Base-by-base conservation (phyloP, 306 rosid species). In the Vigna unguiculata region DNA sequence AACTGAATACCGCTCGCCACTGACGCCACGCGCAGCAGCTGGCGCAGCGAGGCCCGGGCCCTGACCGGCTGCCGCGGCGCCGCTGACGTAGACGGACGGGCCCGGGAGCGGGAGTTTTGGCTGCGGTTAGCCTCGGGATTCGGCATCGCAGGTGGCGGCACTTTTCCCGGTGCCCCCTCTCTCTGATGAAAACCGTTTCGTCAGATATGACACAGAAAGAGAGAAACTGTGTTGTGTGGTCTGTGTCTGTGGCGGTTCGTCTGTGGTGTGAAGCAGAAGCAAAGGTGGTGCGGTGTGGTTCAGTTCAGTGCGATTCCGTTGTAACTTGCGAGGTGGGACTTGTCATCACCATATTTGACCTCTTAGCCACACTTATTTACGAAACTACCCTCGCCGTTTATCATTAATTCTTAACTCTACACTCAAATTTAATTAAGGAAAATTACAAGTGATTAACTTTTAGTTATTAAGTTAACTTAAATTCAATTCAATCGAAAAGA, bases 1-100 rank as follows among this genome's bases (percentile, higher is more conserved):
- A 95, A 95, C 58, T 95, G 99, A 41, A 92, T 92, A 1, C 99
- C 99, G 5, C 93, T 72, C 1, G 98, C 97, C 6, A 95, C 96
- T 0, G 97, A 95, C 1, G 99, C 91, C 40, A 95, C 92, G 2
- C 91, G 89, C 4, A 92, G 85, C 6, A 95, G 49, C 49, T 77
- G 81, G 43, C 88, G 79, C 20, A 95, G 79, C 7, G 88, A 91
- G 47, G 84, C 78, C 51, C 88, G 82, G 3, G 83, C 48, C 54
- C 66, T 72, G 5, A 60, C 75, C 45, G 84, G 52, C 28, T 75
- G 87, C 2, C 81, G 70, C 5, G 43, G 59, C 17, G 77, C 10
- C 16, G 82, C 22, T 16, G 83, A 76, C 41, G 89, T 40, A 0
- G 88, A 70, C 13, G 88, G 73, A 24, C 88, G 77, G 24, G 72